Base-by-base conservation (phyloP, 2,329 filamentous ascomycete species). In the Aspergillus ruber region DNA sequence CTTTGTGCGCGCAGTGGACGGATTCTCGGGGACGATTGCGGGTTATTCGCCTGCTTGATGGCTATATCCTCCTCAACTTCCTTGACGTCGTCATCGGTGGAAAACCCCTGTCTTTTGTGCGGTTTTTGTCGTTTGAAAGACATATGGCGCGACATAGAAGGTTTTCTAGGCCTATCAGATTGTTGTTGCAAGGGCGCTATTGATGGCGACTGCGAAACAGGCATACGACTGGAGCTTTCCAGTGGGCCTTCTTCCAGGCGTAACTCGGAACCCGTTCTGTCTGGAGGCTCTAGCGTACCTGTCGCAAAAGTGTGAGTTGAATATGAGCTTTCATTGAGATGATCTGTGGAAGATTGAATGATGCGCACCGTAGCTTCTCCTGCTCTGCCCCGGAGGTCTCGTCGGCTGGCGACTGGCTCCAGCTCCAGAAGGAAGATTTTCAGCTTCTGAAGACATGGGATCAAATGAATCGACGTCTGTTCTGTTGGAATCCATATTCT, bases 31-130 rank as follows among this genome's bases (percentile, higher is more conserved):
- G 68, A 70, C 40, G 55, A 49, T 33, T 63, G 60, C 15, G 61
- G 57, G n/a, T 55, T 59, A 15, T 57, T 50, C 5, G 56, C 50
- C 35, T 66, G 60, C 55, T 54, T 68, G 56, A 55, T 73, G 67
- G 48, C 80, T 73, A 55, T 77, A 60, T 90, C 86, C 52, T 81
- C 80, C 61, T 88, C 84, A 17, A 95, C 82, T 67, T 96, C 91
- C 54, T 82, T 78, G 20, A 83, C 75, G 61, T 89, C 90, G 65
- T 97, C 91, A 63, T 97, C 90, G 42, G 88, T 88, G 0, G 90
- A 96, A 70, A 95, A 97, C 50, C 91, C 78, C 52, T 87, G 86
- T 25, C 90, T 88, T 46, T 88, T 85, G 63, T 91, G 82, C 2
- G 89, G 90, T 36, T 82, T 82, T 59, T 82, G 77, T 44, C 73